Evolutionary conservation across 2,329 filamentous ascomycete genomes (phyloP).

Genomic region (Sphaceloma murrayae): DNA sequence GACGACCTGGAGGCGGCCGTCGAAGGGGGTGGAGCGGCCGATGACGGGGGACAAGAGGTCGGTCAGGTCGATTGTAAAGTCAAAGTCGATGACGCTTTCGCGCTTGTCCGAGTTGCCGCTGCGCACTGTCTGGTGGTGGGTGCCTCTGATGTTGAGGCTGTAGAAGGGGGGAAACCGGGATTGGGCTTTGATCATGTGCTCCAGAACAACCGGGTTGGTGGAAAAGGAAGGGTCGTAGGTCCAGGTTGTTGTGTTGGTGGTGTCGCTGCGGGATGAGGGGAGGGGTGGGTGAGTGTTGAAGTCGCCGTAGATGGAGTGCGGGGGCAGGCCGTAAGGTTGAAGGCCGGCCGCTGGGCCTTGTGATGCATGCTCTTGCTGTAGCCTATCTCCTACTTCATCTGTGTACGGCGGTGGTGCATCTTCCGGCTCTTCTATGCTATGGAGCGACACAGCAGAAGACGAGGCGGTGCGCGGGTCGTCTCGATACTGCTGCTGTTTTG

Average conservation of each 20-base stretch:
- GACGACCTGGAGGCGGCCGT: neutral
- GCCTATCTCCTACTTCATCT: neutral
- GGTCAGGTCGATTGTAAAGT: slow-evolving; percentile 7
- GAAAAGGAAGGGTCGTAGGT: slow-evolving; percentile 3
- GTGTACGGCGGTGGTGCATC: slow-evolving; percentile 6
- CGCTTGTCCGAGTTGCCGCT: neutral
- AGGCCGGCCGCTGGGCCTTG: no score
- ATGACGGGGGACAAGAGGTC: neutral
- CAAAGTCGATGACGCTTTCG: slow-evolving; percentile 2
- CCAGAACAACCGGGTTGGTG: neutral
- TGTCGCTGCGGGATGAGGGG: slow-evolving; percentile 3
- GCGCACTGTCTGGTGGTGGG: neutral
- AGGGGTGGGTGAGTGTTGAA: neutral
- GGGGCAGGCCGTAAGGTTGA: neutral
- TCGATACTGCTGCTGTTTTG: neutral
- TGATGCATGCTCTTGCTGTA: no score
- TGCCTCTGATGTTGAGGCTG: neutral
- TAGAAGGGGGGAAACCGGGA: neutral
- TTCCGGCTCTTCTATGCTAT: neutral
- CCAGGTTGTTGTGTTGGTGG: slow-evolving; percentile 1
- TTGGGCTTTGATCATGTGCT: slow-evolving; percentile 3
- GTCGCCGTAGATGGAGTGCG: neutral
- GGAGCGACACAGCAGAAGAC: slow-evolving; percentile 1
- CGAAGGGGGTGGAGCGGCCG: neutral
- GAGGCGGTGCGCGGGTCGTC: neutral